Conservation (phyloP, 257 asterid genomes). For the Rubia yunnanensis region DNA sequence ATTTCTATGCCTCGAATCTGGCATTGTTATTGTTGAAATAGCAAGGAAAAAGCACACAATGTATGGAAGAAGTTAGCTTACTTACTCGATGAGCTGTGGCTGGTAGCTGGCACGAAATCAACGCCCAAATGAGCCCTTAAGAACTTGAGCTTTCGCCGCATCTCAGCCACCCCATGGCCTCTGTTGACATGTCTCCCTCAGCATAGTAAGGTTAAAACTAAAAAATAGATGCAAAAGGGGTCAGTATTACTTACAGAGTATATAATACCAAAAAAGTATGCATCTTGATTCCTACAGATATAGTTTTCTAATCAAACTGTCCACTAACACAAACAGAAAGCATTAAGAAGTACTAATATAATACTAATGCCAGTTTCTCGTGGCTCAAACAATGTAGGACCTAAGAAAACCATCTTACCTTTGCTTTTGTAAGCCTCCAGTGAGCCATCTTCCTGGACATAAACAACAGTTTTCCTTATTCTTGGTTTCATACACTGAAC, state of each 20-base stretch:
- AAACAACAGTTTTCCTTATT: neutral
- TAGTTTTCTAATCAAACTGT: conserved; percentile 11
- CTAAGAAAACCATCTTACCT: conserved; percentile 10
- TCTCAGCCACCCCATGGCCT: conserved; percentile 13
- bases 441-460: conserved; percentile 13
- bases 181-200: conserved; percentile 5
- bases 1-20: neutral
- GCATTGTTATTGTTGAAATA: neutral
- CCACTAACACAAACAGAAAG: neutral
- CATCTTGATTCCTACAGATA: neutral
- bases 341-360: neutral
- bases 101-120: neutral
- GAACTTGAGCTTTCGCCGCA: conserved; percentile 7
- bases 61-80: neutral
- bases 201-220: neutral
- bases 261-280: conserved; percentile 3
- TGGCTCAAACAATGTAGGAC: conserved; percentile 1
- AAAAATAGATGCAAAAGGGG: conserved; percentile 7
- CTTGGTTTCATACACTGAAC: neutral
- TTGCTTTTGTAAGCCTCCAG: conserved; percentile 13
- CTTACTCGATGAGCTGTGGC: neutral
- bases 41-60: neutral
- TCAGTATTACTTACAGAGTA: neutral
- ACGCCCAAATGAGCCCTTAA: neutral
- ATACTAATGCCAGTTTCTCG: conserved; percentile 1